Base-by-base conservation (phyloP, 169 alveolate species). In the Eimeria mitis region DNA sequence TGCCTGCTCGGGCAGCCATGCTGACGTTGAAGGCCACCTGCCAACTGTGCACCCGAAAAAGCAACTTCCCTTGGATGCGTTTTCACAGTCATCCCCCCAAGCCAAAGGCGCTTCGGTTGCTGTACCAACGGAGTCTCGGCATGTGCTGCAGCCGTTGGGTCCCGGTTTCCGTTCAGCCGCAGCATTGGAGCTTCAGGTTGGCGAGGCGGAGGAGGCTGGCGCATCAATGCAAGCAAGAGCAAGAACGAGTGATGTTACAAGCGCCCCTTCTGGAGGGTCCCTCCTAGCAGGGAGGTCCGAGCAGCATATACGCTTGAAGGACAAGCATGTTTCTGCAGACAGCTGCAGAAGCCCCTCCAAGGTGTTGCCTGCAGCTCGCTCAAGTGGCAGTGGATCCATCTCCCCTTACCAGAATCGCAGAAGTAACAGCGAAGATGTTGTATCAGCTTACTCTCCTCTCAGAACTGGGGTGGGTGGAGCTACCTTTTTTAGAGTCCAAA, bases 371-470 rank as follows among this genome's bases (percentile, higher is more conserved):
- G 1, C 65, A 40, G 40, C 65, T 76, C 34, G 61, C 59, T 16
- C 65, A 47, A 47, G 63, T 47, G 42, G 63, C 47, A 14, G 65
- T 47, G 68, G 63, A 78, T 28, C 25, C 68, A 9, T 49, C 5
- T 7, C 52, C 47, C 47, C 68, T 25, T 16, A 8, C 44, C 40
- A 49, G 47, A 78, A 28, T 19, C 88, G 88, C 68, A 5, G 88
- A 78, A 49, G 88, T 28, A 78, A 47, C 8, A 78, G 88, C n/a
- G 68, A 78, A 78, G 88, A 47, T 47, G 63, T 68, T 28, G 68
- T 19, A 31, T 23, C 83, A 73, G 83, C 83, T 47, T 79, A 2
- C 70, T 79, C 70, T n/a, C 68, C 68, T 49, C 31, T 44, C 16
- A 25, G 89, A 49, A 14, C 68, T 47, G 70, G 61, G 47, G 14